Evolutionary conservation across 192 early-diverging fungal genomes (phyloP), one percentile per base, ranked within the genome.

Genomic region (Dimargaris xerosporica): DNA sequence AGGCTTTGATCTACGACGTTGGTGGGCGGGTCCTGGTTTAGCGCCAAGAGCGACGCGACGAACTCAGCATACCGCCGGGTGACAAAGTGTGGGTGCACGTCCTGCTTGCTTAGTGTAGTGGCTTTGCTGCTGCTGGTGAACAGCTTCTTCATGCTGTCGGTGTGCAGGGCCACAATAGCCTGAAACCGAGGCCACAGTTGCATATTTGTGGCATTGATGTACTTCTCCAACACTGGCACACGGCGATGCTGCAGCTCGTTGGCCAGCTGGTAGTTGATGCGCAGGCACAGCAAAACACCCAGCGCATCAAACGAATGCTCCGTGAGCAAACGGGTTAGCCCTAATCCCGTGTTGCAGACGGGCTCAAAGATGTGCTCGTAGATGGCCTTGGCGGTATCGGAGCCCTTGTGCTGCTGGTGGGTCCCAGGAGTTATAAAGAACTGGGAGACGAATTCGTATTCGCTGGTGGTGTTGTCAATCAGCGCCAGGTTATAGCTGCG

Each of bases 51-150:
- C 1, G 96, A 94, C 7, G 91, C 81, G 0, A 85, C 77, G 67
- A 96, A 93, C 71, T 99, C 96, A 2, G 85, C 91, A 69, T 96
- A 99, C 54, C 94, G 76, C 30, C 96, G 76, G 0, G 83, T 86
- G 28, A 90, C 88, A 75, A 83, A 91, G 63, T 91, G 89, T 28
- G 88, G 86, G 69, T 87, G 85, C 1, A 82, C 74, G 30, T 91
- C 89, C 66, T 86, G 89, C 16, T 39, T 29, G 1, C 31, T n/a
- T 13, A 59, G 56, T n/a, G n/a, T n/a, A n/a, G n/a, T n/a, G 1
- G 31, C 31, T 29, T 19, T 16, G 10, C 56, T 19, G 16, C 19
- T 31, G 16, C 56, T 29, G 2, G 56, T 15, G 31, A 2, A 41
- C 56, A 85, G 79, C 42, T 91, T 94, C 54, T 84, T 85, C 39